phyloP scores from a whole-genome alignment of 305 asterid species.

The Fraxinus paxiana region DNA sequence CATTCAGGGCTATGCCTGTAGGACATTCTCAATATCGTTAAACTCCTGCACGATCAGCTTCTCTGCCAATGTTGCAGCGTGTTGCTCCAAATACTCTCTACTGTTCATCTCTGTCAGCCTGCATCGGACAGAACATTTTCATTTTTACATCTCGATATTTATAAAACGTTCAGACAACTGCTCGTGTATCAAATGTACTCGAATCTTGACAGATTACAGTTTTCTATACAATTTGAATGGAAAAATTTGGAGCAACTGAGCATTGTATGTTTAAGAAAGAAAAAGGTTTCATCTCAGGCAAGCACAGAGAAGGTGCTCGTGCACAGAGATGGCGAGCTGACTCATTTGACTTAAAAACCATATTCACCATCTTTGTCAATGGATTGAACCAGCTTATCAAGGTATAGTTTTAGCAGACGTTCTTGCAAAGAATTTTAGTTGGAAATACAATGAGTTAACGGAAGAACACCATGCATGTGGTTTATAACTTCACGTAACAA shows the following conservation, averaged over 20 bases:
- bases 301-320: background rate
- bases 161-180: background rate
- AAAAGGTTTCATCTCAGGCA: background rate
- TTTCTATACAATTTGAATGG: background rate
- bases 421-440: background rate
- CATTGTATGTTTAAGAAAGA: background rate
- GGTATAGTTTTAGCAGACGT: background rate
- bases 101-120: conserved; percentile 96
- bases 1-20: background rate
- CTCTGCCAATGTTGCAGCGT: conserved; percentile 49
- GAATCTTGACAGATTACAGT: background rate
- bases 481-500: background rate
- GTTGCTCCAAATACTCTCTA: conserved; percentile 79
- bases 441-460: background rate
- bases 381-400: background rate
- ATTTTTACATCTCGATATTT: background rate
- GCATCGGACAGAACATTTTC: conserved; percentile 15
- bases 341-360: background rate
- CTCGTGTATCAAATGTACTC: background rate
- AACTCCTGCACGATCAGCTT: conserved; percentile 7
- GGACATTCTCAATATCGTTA: background rate
- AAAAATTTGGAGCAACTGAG: background rate
- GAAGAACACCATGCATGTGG: background rate
- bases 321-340: background rate
- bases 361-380: background rate